phyloP scores from a whole-genome alignment of 2,329 filamentous ascomycete species.

The Aspergillus novoparasiticus region DNA sequence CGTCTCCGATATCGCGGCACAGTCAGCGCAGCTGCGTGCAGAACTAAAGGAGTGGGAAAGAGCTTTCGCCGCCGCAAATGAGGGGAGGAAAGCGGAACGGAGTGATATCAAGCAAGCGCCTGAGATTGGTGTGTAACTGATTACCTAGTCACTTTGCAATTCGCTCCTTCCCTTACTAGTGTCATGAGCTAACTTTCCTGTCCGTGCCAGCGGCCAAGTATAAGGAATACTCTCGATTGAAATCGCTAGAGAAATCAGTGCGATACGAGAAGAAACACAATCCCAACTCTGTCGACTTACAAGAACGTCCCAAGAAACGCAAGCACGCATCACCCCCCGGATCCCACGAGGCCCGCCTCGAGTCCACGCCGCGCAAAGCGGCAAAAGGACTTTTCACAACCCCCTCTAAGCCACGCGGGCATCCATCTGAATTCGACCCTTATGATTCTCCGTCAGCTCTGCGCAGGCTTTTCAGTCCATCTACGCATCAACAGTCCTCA shows the following conservation, averaged over 20 bases:
- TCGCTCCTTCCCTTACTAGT: background rate
- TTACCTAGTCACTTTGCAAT: too few species aligned
- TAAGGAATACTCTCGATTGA: conserved; percentile 49
- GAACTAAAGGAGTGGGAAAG: conserved; percentile 53
- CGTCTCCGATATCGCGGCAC: conserved; percentile 27
- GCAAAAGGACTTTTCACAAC: conserved; percentile 34
- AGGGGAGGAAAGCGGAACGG: conserved; percentile 47
- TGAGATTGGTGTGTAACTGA: conserved; percentile 42
- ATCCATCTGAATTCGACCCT: conserved; percentile 46
- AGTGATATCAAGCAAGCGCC: conserved; percentile 52
- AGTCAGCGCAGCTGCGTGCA: conserved; percentile 40
- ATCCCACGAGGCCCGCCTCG: conserved; percentile 16
- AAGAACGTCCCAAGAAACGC: conserved; percentile 34
- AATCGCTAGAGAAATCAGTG: conserved; percentile 35
- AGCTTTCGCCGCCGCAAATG: conserved; percentile 45
- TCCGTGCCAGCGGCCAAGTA: conserved; percentile 47
- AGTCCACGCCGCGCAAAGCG: conserved; percentile 41
- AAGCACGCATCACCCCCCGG: conserved; percentile 34
- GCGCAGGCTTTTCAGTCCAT: conserved; percentile 41
- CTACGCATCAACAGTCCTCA: conserved; percentile 30
- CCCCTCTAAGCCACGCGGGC: conserved; percentile 33
- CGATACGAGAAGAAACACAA: conserved; percentile 20
- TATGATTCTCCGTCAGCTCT: conserved; percentile 48
- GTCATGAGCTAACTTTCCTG: background rate
- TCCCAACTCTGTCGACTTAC: conserved; percentile 16